These are phyloP conservation scores for Paraphoma sp. DNA, from an alignment of 2,329 filamentous ascomycete species.

Conservation along the genomic window DNA sequence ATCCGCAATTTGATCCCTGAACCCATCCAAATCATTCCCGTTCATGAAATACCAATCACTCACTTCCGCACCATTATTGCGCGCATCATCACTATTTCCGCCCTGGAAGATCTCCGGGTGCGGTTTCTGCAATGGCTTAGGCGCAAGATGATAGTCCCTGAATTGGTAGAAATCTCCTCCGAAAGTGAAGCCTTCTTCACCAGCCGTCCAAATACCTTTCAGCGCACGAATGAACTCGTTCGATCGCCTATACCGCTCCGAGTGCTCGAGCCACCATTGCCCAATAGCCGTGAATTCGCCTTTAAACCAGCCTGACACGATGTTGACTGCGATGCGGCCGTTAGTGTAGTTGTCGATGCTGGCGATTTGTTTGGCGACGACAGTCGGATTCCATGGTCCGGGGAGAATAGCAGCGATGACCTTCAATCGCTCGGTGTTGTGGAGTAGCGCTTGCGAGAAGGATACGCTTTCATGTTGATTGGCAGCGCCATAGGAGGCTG, in stretches of 20 bases:
- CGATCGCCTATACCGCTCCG: slow-evolving; percentile 58
- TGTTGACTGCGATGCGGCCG: slow-evolving; percentile 60
- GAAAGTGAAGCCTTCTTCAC: slow-evolving; percentile 56
- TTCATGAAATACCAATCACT: slow-evolving; percentile 64
- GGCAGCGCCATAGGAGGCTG: slow-evolving; percentile 57
- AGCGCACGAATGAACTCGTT: slow-evolving; percentile 60
- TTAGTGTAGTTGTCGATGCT: slow-evolving; percentile 60
- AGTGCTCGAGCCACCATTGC: slow-evolving; percentile 63
- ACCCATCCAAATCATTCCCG: slow-evolving; percentile 62
- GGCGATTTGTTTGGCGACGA: slow-evolving; percentile 62
- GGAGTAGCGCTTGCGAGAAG: slow-evolving; percentile 58
- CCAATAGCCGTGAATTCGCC: slow-evolving; percentile 60
- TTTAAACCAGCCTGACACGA: slow-evolving; percentile 63
- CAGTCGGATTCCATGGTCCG: slow-evolving; percentile 44
- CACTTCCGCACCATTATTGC: slow-evolving; percentile 57
- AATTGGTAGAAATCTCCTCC: slow-evolving; percentile 62
- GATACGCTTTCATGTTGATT: slow-evolving; percentile 61
- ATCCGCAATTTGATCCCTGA: slow-evolving; percentile 58
- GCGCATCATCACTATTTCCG: slow-evolving; percentile 59
- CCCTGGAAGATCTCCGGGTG: slow-evolving; percentile 63
- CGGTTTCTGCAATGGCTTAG: slow-evolving; percentile 58
- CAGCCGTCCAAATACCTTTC: slow-evolving; percentile 58
- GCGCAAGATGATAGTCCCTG: slow-evolving; percentile 57
- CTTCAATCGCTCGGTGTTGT: slow-evolving; percentile 56
- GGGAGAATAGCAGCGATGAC: slow-evolving; percentile 61